Percentiles rank a stretch among this genome's conserved stretches.
Evolutionary conservation across 768 basidiomycete species (phyloP).

Genomic region (Lactifluus volemus): DNA sequence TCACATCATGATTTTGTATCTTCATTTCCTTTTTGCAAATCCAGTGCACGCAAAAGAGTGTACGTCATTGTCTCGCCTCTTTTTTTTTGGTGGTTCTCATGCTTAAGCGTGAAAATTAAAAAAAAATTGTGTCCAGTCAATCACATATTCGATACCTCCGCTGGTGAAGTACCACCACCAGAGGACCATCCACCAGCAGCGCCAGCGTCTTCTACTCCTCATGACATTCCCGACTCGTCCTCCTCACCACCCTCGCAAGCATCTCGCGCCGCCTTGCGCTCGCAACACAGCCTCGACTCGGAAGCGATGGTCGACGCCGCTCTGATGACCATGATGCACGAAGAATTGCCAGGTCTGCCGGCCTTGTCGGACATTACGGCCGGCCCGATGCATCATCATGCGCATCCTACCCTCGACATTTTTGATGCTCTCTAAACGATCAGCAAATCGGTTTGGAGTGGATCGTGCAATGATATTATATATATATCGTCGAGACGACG

Average conservation of each 20-base stretch:
- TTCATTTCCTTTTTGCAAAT: no score
- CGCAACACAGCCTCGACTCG: slow-evolving; percentile 11
- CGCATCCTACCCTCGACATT: slow-evolving; percentile 22
- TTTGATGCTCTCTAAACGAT: slow-evolving; percentile 18
- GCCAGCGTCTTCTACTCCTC: neutral
- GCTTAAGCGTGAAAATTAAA: neutral
- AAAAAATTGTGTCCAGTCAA: slow-evolving; percentile 24
- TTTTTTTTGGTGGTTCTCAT: neutral
- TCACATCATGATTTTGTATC: no score
- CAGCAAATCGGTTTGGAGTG: neutral
- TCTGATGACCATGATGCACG: slow-evolving; percentile 5
- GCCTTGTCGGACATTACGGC: slow-evolving; percentile 6
- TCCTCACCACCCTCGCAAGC: neutral
- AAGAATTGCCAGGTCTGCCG: slow-evolving; percentile 1
- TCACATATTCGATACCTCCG: slow-evolving; percentile 24
- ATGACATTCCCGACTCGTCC: neutral
- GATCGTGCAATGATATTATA: neutral
- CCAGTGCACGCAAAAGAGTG: slow-evolving; percentile 71
- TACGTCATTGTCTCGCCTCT: slow-evolving; percentile 29
- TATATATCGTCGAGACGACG: neutral
- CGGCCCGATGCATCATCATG: slow-evolving; percentile 13
- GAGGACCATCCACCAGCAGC: neutral
- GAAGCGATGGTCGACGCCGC: slow-evolving; percentile 13
- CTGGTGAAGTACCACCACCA: neutral
- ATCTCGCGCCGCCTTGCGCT: neutral